These are phyloP conservation scores for Tillandsia leiboldiana DNA, from an alignment of 176 grass and related monocot genomes.

Conservation along the genomic window DNA sequence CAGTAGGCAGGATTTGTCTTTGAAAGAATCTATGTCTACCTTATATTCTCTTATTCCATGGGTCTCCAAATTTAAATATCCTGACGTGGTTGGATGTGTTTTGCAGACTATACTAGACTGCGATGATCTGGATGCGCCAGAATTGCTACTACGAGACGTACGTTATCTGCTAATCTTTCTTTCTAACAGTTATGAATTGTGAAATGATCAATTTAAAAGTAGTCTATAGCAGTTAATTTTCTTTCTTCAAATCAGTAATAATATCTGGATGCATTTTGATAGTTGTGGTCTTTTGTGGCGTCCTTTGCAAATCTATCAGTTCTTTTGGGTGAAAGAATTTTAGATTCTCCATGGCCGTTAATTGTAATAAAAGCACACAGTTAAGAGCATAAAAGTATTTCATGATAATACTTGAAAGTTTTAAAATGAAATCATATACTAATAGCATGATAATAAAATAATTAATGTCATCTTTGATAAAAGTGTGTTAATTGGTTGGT, in stretches of 20 bases:
- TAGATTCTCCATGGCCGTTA: no score
- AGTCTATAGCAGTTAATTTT: not conserved
- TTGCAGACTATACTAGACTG: constrained; percentile 50
- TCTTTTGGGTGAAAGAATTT: no score
- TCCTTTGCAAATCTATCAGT: no score
- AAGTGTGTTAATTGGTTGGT: no score
- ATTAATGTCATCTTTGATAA: no score
- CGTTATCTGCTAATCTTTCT: constrained; percentile 16
- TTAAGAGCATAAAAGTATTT: no score
- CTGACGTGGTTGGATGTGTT: constrained; percentile 21
- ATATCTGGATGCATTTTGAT: not conserved
- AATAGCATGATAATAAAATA: no score
- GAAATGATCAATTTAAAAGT: not conserved
- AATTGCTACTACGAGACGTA: constrained; percentile 73
- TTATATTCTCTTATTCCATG: not conserved
- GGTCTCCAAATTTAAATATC: not conserved
- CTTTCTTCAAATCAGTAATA: not conserved
- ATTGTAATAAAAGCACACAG: no score
- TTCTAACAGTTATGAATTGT: not conserved
- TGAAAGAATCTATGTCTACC: not conserved
- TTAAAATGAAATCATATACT: no score
- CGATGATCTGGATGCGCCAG: constrained; percentile 30
- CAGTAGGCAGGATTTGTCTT: no score
- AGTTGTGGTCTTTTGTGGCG: not conserved
- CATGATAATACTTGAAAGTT: no score